These are phyloP conservation scores for Calycina marina DNA, from an alignment of 2,329 filamentous ascomycete genomes.

Conservation along the genomic window DNA sequence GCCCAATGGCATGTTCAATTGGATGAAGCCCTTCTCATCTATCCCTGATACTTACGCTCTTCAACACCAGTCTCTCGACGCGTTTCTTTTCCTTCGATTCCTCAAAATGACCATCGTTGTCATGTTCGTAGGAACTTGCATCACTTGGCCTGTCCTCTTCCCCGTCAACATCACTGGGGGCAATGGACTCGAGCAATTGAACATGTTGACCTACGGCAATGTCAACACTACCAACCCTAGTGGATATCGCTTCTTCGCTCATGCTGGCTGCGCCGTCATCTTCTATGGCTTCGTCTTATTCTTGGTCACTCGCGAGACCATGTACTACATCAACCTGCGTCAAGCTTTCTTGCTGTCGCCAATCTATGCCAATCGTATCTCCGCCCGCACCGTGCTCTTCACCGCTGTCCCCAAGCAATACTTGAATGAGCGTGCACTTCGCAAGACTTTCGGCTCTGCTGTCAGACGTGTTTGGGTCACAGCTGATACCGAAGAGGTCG, in stretches of 20 bases:
- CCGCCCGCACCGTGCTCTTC: slow-evolving; percentile 80
- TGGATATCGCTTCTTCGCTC: slow-evolving; percentile 59
- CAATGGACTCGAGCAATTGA: slow-evolving; percentile 47
- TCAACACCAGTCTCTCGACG: slow-evolving; percentile 83
- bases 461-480: slow-evolving; percentile 78
- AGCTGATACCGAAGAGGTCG: slow-evolving; percentile 61
- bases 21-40: slow-evolving; percentile 52
- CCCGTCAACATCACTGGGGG: slow-evolving; percentile 80
- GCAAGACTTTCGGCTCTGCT: slow-evolving; percentile 66
- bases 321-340: slow-evolving; percentile 84
- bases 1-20: slow-evolving; percentile 48
- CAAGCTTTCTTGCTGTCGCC: slow-evolving; percentile 86
- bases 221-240: slow-evolving; percentile 40
- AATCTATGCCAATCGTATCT: slow-evolving; percentile 70
- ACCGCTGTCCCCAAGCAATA: slow-evolving; percentile 70
- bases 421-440: slow-evolving; percentile 60
- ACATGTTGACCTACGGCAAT: slow-evolving; percentile 69
- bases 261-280: slow-evolving; percentile 65
- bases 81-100: slow-evolving; percentile 81
- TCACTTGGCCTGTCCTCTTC: slow-evolving; percentile 77
- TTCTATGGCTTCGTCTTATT: slow-evolving; percentile 84
- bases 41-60: slow-evolving; percentile 66
- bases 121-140: slow-evolving; percentile 66
- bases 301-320: slow-evolving; percentile 71
- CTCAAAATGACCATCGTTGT: slow-evolving; percentile 65